Conservation (phyloP, 2,329 filamentous ascomycete species). For the Neonectria faginata region DNA sequence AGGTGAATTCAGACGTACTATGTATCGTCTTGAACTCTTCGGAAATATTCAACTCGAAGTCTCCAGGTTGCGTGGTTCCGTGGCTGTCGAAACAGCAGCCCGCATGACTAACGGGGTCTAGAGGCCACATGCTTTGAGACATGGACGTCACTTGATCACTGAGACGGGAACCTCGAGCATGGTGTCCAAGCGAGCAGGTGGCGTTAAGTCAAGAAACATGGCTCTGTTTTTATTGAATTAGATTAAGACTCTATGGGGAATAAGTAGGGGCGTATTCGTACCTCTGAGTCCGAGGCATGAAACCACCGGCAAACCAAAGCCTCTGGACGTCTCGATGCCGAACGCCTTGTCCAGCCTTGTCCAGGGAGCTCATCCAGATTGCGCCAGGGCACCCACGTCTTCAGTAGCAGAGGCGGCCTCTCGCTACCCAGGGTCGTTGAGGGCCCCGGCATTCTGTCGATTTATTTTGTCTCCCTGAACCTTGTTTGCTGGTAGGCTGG, state of each 20-base stretch:
- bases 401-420: not conserved
- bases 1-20: too few relatives aligned
- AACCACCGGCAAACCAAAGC: not conserved
- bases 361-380: not conserved
- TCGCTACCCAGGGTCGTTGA: not conserved
- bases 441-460: not conserved
- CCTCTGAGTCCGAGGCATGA: not conserved
- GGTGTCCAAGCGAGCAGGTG: not conserved
- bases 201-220: not conserved
- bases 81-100: not conserved
- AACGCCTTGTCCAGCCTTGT: not conserved
- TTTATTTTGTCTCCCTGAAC: constrained; percentile 18
- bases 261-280: constrained; percentile 5
- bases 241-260: not conserved
- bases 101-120: not conserved
- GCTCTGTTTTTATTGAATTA: not conserved
- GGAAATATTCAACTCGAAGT: not conserved
- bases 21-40: not conserved
- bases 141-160: constrained; percentile 16
- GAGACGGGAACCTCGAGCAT: not conserved
- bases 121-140: not conserved
- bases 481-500: constrained; percentile 6
- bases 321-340: not conserved
- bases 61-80: not conserved
- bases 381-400: not conserved